phyloP scores from a whole-genome alignment of 2,329 filamentous ascomycete species.

The Coniella vitis region DNA sequence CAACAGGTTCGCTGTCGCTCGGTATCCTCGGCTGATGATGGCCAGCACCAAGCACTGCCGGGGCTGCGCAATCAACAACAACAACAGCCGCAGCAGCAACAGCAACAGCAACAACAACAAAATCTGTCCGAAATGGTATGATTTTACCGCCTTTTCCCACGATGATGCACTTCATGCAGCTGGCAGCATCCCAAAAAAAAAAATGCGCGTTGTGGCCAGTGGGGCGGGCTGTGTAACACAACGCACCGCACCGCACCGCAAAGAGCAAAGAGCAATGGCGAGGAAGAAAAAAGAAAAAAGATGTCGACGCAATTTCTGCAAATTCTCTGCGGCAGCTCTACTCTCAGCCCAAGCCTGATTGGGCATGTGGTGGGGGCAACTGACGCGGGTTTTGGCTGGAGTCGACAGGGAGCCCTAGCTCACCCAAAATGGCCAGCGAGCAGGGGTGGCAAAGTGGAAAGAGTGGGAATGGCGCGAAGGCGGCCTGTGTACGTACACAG shows the following conservation, averaged over 20 bases:
- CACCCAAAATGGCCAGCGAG: not conserved
- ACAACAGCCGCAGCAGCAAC: no score
- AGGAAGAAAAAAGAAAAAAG: not conserved
- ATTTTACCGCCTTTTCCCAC: conserved; percentile 7
- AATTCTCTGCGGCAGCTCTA: no score
- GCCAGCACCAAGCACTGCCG: no score
- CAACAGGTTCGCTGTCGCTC: no score
- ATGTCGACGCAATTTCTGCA: not conserved
- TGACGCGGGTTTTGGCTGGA: no score
- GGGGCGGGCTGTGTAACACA: not conserved
- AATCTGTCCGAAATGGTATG: no score
- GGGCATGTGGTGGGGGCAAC: not conserved
- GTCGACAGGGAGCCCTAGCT: not conserved
- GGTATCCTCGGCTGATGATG: no score
- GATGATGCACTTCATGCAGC: conserved; percentile 5
- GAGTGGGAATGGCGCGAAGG: not conserved
- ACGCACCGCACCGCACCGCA: no score
- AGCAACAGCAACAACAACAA: no score
- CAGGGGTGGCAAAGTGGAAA: not conserved
- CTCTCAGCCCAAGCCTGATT: not conserved
- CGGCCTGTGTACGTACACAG: no score
- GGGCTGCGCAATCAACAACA: no score
- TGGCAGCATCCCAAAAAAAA: no score
- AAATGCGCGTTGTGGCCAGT: not conserved
- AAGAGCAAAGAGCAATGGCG: not conserved